Base-by-base conservation (phyloP, 2,329 filamentous ascomycete species). In the Aspergillaceae sp. region DNA sequence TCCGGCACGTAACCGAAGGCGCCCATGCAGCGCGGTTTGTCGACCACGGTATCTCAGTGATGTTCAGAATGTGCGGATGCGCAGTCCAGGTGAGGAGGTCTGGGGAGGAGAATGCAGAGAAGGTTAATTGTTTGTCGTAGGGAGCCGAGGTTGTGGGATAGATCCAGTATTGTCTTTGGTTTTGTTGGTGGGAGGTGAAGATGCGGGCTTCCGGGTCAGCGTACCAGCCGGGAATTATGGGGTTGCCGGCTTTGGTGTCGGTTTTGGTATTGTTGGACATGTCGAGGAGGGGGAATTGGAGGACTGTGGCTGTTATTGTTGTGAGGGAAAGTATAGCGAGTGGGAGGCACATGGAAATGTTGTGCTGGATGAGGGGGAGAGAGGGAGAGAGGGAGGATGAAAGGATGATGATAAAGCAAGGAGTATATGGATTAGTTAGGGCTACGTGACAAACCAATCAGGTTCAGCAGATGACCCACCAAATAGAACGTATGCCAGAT, bases 41-140 rank as follows among this genome's bases (percentile, higher is more conserved):
- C 5, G 71, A 72, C 73, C 74, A 76, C 4, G 63, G 52, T 37
- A 73, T 61, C 42, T 63, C 47, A 4, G 55, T 57, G 30, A 60
- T 63, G 26, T 67, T 71, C 28, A 77, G 60, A 46, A 76, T 65
- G 34, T 65, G 65, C 11, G 63, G 55, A 49, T 75, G 68, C 48
- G 72, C 74, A 11, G 66, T 73, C 74, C 74, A 77, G 44, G 69
- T 61, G 36, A 75, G 56, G 40, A 77, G 59, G 48, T 77, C 73
- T 0, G 63, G 60, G 8, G 71, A 75, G 2, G 73, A 75, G 58
- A 76, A 76, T 45, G 72, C 73, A 49, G 76, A 73, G 40, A 76
- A 66, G 53, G 71, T 74, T 0, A 70, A 75, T 57, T 77, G 74
- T 32, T 70, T 42, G 9, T 71, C 67, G 51, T 75, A 76, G 10